phyloP scores from a whole-genome alignment of 306 rosid species.

The Herpetospermum pedunculosum region DNA sequence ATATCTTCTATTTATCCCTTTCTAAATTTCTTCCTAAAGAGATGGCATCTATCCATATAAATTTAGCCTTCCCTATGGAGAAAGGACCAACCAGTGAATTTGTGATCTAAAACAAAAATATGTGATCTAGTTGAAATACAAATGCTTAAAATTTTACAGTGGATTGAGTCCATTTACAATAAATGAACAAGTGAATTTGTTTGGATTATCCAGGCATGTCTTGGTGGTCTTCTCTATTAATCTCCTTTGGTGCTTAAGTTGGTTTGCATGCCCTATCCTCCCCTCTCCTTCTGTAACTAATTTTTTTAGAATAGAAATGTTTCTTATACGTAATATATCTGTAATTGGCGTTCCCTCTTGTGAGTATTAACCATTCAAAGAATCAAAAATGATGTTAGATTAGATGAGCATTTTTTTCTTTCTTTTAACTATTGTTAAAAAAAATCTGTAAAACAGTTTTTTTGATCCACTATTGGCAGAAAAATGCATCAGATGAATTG shows the following conservation, averaged over 20 bases:
- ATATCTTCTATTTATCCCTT: background rate
- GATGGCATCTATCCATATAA: background rate
- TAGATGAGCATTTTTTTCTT: too few species aligned
- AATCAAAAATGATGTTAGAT: too few species aligned
- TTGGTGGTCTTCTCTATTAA: background rate
- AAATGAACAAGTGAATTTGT: background rate
- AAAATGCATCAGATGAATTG: slow-evolving; percentile 57
- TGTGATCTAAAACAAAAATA: background rate
- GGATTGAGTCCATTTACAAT: background rate
- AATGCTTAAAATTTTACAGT: background rate
- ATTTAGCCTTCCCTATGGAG: background rate
- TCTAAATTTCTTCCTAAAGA: background rate
- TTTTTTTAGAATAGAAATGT: background rate
- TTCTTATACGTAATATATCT: background rate
- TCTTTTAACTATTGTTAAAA: too few species aligned
- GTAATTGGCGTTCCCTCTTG: background rate
- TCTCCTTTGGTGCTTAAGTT: slow-evolving; percentile 1
- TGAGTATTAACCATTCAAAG: background rate
- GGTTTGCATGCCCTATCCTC: background rate
- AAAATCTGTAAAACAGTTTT: too few species aligned
- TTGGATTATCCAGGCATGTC: background rate
- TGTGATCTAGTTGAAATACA: background rate
- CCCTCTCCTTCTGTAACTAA: background rate
- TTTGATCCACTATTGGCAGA: slow-evolving; percentile 37
- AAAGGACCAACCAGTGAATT: background rate